Evolutionary conservation across 192 early-diverging fungal species (phyloP).

Genomic region (Podila verticillata): DNA sequence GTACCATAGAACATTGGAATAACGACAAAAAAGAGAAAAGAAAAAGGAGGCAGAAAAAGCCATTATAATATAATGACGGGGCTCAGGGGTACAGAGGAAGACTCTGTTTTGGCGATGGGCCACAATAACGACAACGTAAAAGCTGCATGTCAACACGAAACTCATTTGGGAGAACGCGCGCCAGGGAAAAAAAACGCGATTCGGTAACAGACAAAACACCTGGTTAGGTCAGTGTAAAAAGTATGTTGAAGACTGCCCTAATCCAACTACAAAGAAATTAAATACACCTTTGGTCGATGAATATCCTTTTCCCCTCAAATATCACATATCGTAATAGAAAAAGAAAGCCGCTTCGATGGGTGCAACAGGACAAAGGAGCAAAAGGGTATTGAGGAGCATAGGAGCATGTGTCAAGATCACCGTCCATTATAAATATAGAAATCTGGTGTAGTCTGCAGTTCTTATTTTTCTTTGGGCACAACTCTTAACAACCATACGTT

Average conservation of each 20-base stretch:
- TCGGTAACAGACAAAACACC: conserved; percentile 10
- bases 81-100: conserved; percentile 1
- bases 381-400: background rate
- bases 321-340: background rate
- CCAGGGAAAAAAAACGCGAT: background rate
- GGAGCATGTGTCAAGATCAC: background rate
- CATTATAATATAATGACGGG: background rate
- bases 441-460: no score
- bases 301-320: background rate
- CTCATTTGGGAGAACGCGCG: background rate
- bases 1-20: background rate
- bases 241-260: background rate
- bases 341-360: background rate
- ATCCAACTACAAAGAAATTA: no score
- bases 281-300: background rate
- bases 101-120: background rate
- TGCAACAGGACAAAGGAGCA: background rate
- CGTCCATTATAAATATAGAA: background rate
- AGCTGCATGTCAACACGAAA: background rate
- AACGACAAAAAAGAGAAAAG: background rate
- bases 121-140: background rate
- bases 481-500: no score
- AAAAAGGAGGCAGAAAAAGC: background rate
- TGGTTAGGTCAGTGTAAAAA: background rate
- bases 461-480: no score